Base-by-base conservation (phyloP, 768 basidiomycete genomes). In the Collybia mongolica region DNA sequence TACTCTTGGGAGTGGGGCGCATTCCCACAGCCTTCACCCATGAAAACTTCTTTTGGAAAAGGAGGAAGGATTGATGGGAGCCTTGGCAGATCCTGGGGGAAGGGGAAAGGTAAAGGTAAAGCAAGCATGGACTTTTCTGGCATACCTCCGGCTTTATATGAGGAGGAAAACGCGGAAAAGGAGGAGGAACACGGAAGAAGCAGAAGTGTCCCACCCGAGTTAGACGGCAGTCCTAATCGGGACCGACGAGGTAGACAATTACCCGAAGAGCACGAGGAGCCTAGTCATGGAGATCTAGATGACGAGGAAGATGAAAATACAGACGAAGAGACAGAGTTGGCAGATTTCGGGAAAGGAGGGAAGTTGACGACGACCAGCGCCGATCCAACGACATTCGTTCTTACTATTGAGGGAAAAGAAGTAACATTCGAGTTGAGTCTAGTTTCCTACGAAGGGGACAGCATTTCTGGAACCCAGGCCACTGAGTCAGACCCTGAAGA, bases 1-100 rank as follows among this genome's bases (percentile, higher is more conserved):
- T 93, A 93, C 59, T 88, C 89, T 5, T 95, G 93, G 93, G 94
- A 95, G 58, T 95, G 93, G 93, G 93, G 92, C 22, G 84, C 80
- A 17, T 90, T 95, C 60, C 94, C 92, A 23, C 87, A 85, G 54
- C 86, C 83, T 19, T 89, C 90, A 3, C 87, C 88, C 0, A 67
- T 83, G 57, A 78, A 77, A 46, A 54, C 77, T 0, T 71, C 77
- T 9, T 84, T 86, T 59, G 69, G 72, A 1, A 74, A 74, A 51
- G 68, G 74, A 22, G 73, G 74, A 2, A 62, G 75, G n/a, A 44
- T 73, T 5, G 67, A 75, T 50, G 44, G 49, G 49, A 48, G 55
- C 38, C 54, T 56, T 32, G 54, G 53, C 38, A 52, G 59, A 44
- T 51, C 50, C 19, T 45, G 58, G 53, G 54, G 45, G 32, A 68